Evolutionary conservation across 805 yeast species (phyloP).

Genomic region (Candida ortonii): DNA sequence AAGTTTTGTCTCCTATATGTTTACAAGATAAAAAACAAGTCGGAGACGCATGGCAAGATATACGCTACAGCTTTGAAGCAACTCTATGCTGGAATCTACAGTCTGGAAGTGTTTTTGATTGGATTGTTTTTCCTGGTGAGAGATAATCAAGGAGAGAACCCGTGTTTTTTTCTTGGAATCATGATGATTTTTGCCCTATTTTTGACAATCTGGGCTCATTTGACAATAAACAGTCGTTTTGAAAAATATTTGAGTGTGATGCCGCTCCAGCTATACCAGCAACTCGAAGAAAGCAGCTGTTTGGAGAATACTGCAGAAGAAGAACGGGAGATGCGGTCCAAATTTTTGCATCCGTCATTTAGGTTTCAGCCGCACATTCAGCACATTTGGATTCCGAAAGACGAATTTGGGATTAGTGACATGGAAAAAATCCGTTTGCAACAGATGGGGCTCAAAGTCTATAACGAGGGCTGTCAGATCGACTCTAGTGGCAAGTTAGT

Average conservation of each 20-base stretch:
- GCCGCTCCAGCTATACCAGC: slow-evolving; percentile 33
- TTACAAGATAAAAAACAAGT: slow-evolving; percentile 46
- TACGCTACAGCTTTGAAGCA: slow-evolving; percentile 77
- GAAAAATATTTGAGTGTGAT: slow-evolving; percentile 34
- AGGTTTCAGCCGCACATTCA: slow-evolving; percentile 22
- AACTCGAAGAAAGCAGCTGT: slow-evolving; percentile 9
- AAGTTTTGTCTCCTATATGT: slow-evolving; percentile 65
- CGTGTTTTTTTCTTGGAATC: slow-evolving; percentile 43
- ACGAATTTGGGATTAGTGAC: slow-evolving; percentile 31
- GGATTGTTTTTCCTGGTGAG: slow-evolving; percentile 70
- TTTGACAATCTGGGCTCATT: slow-evolving; percentile 57
- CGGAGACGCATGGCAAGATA: slow-evolving; percentile 67
- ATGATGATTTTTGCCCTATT: slow-evolving; percentile 51
- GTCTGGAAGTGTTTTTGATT: slow-evolving; percentile 71
- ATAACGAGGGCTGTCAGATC: slow-evolving; percentile 19
- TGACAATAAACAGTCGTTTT: slow-evolving; percentile 45
- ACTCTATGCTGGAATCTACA: slow-evolving; percentile 76
- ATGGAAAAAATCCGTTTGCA: slow-evolving; percentile 24
- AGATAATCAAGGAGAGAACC: slow-evolving; percentile 45
- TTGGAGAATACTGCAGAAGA: slow-evolving; percentile 5
- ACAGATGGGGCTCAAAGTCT: slow-evolving; percentile 20
- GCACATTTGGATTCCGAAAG: slow-evolving; percentile 31
- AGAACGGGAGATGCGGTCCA: slow-evolving; percentile 8
- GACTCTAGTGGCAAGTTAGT: slow-evolving; percentile 10
- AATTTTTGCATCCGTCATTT: slow-evolving; percentile 25